These are phyloP conservation scores for Herpetospermum pedunculosum DNA, from an alignment of 306 rosid genomes.

Conservation along the genomic window DNA sequence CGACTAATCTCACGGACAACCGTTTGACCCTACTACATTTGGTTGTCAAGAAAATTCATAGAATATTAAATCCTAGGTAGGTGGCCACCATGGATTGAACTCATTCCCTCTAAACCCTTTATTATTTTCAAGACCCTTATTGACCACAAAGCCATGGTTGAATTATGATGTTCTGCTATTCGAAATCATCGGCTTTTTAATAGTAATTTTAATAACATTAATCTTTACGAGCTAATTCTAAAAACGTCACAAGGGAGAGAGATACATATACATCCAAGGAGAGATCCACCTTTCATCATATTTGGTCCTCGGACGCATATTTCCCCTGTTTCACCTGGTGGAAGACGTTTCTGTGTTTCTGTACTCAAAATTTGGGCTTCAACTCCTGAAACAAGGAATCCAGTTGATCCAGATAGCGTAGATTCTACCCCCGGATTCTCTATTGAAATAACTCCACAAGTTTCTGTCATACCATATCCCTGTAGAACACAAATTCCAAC, in stretches of 20 bases:
- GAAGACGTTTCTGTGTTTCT: constrained; percentile 21
- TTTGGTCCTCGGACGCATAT: constrained; percentile 28
- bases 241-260: not conserved
- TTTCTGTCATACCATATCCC: constrained; percentile 49
- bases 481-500: not conserved
- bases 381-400: constrained; percentile 21
- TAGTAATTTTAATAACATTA: too few relatives aligned
- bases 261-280: not conserved
- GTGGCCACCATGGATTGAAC: too few relatives aligned
- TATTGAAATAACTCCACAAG: constrained; percentile 19
- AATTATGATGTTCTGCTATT: too few relatives aligned
- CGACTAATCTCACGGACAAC: too few relatives aligned
- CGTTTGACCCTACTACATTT: too few relatives aligned
- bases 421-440: constrained; percentile 15
- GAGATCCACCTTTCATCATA: constrained; percentile 28
- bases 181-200: too few relatives aligned
- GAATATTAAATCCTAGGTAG: too few relatives aligned
- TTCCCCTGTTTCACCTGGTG: constrained; percentile 36
- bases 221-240: not conserved
- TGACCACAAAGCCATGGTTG: too few relatives aligned
- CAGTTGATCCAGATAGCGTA: constrained; percentile 19
- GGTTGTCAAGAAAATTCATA: too few relatives aligned
- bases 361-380: constrained; percentile 24
- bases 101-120: too few relatives aligned
- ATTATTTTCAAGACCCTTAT: too few relatives aligned